These are phyloP conservation scores for Aspergillus sclerotialis DNA, from an alignment of 2,329 filamentous ascomycete species.

Conservation along the genomic window DNA sequence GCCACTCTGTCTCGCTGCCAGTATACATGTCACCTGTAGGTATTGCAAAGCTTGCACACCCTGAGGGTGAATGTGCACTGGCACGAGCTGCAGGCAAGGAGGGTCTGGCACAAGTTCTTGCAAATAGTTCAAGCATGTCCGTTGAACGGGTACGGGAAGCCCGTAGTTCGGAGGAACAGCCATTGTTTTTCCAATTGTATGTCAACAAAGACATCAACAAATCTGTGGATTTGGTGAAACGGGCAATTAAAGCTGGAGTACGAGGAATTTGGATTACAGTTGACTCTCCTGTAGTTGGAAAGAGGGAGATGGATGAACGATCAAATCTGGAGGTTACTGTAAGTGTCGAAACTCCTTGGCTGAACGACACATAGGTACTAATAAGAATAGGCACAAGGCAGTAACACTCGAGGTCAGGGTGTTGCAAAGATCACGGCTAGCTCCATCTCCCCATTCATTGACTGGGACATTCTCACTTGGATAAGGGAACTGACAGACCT, in stretches of 20 bases:
- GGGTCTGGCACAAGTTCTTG: conserved; percentile 30
- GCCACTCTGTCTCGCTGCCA: conserved; percentile 27
- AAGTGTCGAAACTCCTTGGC: background rate
- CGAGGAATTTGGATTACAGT: conserved; percentile 28
- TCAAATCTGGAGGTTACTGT: conserved; percentile 19
- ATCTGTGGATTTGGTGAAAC: conserved; percentile 18
- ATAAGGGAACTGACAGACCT: conserved; percentile 32
- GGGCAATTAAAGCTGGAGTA: conserved; percentile 20
- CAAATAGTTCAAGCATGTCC: conserved; percentile 34
- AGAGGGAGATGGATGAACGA: conserved; percentile 26
- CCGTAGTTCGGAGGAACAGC: conserved; percentile 12
- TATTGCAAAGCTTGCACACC: conserved; percentile 38
- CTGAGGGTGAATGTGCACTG: conserved; percentile 37
- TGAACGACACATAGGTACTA: background rate
- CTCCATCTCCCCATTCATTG: conserved; percentile 21
- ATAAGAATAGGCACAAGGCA: conserved; percentile 6
- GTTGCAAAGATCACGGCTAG: conserved; percentile 23
- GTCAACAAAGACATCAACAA: conserved; percentile 24
- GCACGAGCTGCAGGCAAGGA: conserved; percentile 33
- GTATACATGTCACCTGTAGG: conserved; percentile 37
- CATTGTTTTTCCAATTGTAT: conserved; percentile 33
- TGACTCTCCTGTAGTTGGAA: conserved; percentile 27
- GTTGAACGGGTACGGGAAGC: conserved; percentile 32
- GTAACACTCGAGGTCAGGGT: conserved; percentile 12
- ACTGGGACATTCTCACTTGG: conserved; percentile 30